Conservation (phyloP, 306 rosid species). For the Citrullus mucosospermus region DNA sequence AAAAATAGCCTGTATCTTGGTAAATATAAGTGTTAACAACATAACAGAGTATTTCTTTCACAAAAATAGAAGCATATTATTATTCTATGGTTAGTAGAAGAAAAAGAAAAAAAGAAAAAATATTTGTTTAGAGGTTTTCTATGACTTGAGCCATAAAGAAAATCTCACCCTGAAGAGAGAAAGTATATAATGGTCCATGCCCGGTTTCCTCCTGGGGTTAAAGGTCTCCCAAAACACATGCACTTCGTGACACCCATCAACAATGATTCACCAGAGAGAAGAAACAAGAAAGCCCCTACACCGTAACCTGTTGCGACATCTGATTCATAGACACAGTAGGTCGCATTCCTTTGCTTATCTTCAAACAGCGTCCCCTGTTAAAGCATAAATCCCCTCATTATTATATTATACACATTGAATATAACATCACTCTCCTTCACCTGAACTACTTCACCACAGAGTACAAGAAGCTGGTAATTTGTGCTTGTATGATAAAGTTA, state of each 20-base stretch:
- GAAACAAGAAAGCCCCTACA: conserved; percentile 74
- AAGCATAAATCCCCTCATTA: not conserved
- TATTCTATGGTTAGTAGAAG: not conserved
- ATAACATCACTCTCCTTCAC: not conserved
- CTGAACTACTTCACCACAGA: not conserved
- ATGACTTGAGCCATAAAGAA: not conserved
- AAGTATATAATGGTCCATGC: conserved; percentile 92
- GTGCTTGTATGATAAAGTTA: not conserved
- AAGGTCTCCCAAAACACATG: conserved; percentile 90
- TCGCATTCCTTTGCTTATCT: conserved; percentile 31
- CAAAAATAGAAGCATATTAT: not conserved
- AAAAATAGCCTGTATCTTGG: not conserved
- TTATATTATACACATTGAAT: not conserved
- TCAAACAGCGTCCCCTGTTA: conserved; percentile 43
- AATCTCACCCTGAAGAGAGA: conserved; percentile 65
- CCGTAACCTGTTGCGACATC: conserved; percentile 96
- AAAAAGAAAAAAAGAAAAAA: not conserved
- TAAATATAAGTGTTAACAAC: not conserved
- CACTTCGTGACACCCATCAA: conserved; percentile 82
- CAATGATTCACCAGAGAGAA: conserved; percentile 67
- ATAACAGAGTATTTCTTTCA: not conserved
- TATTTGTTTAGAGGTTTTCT: not conserved
- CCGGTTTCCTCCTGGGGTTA: conserved; percentile 66
- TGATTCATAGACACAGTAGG: conserved; percentile 73
- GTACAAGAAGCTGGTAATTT: not conserved